Evolutionary conservation across 2,329 filamentous ascomycete species (phyloP).

Genomic region (Thielaviopsis populi): DNA sequence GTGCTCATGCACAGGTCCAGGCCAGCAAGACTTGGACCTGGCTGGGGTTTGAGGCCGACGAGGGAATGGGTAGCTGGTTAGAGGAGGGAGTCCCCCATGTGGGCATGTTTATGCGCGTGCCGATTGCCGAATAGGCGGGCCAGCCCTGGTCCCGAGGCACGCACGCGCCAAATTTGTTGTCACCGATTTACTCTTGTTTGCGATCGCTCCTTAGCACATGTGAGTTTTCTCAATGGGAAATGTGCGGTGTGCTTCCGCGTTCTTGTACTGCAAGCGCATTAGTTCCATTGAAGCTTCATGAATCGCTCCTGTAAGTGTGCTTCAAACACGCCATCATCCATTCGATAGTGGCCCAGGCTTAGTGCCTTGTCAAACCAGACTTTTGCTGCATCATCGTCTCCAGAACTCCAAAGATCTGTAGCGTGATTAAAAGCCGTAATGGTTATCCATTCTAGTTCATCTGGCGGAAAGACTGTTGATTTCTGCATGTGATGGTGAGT

Average conservation of each 20-base stretch:
- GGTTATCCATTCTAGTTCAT: conserved; percentile 65
- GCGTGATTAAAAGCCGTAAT: conserved; percentile 54
- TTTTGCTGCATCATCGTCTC: conserved; percentile 39
- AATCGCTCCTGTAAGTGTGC: conserved; percentile 31
- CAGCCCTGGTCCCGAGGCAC: background rate
- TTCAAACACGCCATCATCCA: conserved; percentile 37
- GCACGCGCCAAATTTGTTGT: background rate
- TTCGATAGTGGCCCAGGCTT: conserved; percentile 41
- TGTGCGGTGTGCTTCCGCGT: background rate
- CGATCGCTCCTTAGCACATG: background rate
- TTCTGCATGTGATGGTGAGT: conserved; percentile 15
- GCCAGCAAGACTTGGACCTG: conserved; percentile 51
- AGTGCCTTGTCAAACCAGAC: conserved; percentile 50
- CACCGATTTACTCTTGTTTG: background rate
- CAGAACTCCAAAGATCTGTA: conserved; percentile 46
- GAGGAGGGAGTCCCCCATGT: conserved; percentile 78
- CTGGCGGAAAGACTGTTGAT: conserved; percentile 37
- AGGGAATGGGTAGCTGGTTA: conserved; percentile 58
- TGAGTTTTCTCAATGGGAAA: background rate
- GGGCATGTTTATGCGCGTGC: conserved; percentile 55
- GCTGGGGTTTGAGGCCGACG: conserved; percentile 61
- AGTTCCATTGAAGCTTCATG: conserved; percentile 25
- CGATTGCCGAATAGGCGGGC: conserved; percentile 20
- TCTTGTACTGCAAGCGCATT: background rate
- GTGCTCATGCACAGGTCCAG: conserved; percentile 62